Base-by-base conservation (phyloP, 805 yeast genomes). In the Ogataea paradorogensis region DNA sequence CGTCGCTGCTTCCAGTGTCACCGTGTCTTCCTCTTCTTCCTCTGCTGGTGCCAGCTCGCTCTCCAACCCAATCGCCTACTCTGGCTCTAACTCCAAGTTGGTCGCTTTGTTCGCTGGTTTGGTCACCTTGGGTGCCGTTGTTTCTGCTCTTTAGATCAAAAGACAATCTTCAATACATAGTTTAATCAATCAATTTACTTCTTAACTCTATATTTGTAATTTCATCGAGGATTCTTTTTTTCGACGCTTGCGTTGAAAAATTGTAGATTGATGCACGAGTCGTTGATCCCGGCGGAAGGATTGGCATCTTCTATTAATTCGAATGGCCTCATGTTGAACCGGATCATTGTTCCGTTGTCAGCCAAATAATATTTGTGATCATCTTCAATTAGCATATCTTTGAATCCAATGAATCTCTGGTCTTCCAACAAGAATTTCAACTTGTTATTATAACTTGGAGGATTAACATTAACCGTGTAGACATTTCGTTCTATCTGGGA, bases 221-320 rank as follows among this genome's bases (percentile, higher is more conserved):
- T 11, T 29, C n/a, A 20, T 9, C 11, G 14, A 22, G 78, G 78
- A 45, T 76, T 74, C 38, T 65, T 67, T 41, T 62, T 62, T 35
- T 74, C 79, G 2, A 70, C 54, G 13, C 73, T 66, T 3, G 78
- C 70, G 38, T 75, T 82, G 55, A 80, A 80, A 39, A 72, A 58
- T 13, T 76, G 71, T 38, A 80, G 58, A 41, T 73, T 73, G 13
- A 80, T 55, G 2, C 82, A 72, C 0, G 75, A 69, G 48, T 80
- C 84, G 53, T 78, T 78, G 21, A 65, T 46, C 5, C 71, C 64
- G 42, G 66, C 61, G 6, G 61, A 50, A 1, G 79, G 74, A 46
- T 66, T 73, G 1, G 80, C 63, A 38, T 80, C 84, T 50, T 79
- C 84, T 31, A 80, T 66, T 48, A 78, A 52, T 48, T 80, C 86